Evolutionary conservation across 768 basidiomycete species (phyloP).

Genomic region (Serendipita sp.): DNA sequence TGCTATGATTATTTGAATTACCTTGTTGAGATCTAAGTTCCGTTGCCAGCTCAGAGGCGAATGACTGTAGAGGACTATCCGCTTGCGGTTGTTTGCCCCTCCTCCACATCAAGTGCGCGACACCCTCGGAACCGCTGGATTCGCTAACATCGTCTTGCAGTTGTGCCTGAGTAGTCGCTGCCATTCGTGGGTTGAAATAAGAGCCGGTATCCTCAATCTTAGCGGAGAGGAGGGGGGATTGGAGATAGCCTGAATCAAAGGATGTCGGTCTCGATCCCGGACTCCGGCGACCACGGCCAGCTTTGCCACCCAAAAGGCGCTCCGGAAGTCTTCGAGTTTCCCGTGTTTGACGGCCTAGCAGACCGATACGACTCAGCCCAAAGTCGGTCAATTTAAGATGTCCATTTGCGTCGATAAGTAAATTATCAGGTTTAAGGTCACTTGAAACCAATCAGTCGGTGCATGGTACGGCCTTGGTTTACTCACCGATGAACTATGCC

Average conservation of each 20-base stretch:
- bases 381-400: constrained; percentile 98
- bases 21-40: constrained; percentile 54
- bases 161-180: constrained; percentile 27
- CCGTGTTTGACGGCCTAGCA: constrained; percentile 90
- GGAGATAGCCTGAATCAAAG: constrained; percentile 60
- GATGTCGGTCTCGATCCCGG: constrained; percentile 71
- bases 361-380: constrained; percentile 88
- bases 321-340: constrained; percentile 28
- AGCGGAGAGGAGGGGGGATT: constrained; percentile 52
- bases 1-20: not conserved
- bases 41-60: constrained; percentile 69
- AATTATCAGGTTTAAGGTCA: constrained; percentile 94
- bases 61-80: constrained; percentile 74
- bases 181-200: constrained; percentile 60
- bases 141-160: constrained; percentile 71
- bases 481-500: constrained; percentile 92
- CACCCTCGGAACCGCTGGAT: constrained; percentile 69
- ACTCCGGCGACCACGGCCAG: constrained; percentile 33
- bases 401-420: constrained; percentile 91
- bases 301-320: constrained; percentile 15
- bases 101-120: constrained; percentile 25
- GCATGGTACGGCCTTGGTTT: not conserved
- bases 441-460: constrained; percentile 26
- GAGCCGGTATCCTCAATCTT: constrained; percentile 48
- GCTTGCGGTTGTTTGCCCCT: constrained; percentile 25